phyloP scores from a whole-genome alignment of 768 basidiomycete species.

The Clavaria fumosa region DNA sequence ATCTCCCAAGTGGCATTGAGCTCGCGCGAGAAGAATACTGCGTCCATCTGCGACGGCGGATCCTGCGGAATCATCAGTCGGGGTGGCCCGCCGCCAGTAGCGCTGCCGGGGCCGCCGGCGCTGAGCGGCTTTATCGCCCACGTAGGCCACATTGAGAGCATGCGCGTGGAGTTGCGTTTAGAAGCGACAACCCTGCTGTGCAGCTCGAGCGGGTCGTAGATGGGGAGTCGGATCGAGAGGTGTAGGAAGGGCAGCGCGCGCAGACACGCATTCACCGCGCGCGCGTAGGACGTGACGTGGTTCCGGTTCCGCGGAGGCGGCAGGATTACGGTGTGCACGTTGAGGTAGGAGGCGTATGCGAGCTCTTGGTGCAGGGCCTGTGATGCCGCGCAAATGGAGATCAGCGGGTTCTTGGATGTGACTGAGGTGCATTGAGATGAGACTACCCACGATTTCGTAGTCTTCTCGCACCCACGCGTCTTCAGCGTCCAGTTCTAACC shows the following conservation, averaged over 20 bases:
- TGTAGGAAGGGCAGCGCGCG: slow-evolving; percentile 55
- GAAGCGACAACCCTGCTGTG: slow-evolving; percentile 22
- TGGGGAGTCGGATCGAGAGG: slow-evolving; percentile 70
- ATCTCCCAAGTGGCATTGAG: slow-evolving; percentile 87
- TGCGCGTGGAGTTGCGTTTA: slow-evolving; percentile 17
- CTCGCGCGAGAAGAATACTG: slow-evolving; percentile 42
- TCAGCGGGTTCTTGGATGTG: too few species aligned
- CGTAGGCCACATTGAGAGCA: too few species aligned
- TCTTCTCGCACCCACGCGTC: slow-evolving; percentile 95
- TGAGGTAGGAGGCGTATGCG: slow-evolving; percentile 84
- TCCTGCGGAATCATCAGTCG: too few species aligned
- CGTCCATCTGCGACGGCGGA: too few species aligned
- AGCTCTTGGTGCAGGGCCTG: slow-evolving; percentile 91
- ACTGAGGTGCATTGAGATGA: too few species aligned
- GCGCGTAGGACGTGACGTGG: slow-evolving; percentile 84
- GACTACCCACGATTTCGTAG: slow-evolving; percentile 72
- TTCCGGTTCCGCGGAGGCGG: slow-evolving; percentile 77
- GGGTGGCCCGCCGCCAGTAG: too few species aligned
- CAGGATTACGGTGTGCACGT: slow-evolving; percentile 69
- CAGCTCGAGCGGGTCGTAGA: slow-evolving; percentile 59
- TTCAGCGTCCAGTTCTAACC: slow-evolving; percentile 86
- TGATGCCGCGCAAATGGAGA: slow-evolving; percentile 8
- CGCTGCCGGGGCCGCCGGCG: too few species aligned
- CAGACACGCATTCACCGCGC: slow-evolving; percentile 71
- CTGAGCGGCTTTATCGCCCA: too few species aligned